Evolutionary conservation across 164 flowering plant species (phyloP).

Genomic region (Macadamia tetraphylla): DNA sequence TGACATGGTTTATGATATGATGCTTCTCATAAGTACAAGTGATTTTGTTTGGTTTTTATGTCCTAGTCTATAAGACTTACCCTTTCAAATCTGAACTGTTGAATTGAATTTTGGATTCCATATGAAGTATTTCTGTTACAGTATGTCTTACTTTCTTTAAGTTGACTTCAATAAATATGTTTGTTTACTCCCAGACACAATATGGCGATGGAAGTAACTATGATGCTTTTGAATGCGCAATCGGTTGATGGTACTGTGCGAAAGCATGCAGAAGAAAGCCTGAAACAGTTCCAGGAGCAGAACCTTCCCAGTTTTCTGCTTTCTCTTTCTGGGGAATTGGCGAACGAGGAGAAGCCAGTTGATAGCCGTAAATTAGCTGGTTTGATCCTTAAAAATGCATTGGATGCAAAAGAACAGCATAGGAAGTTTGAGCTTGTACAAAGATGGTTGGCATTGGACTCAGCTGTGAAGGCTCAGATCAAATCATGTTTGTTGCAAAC

Average conservation of each 20-base stretch:
- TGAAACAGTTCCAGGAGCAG: slow-evolving; percentile 59
- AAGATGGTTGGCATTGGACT: slow-evolving; percentile 50
- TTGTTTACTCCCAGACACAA: slow-evolving; percentile 7
- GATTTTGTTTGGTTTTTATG: too few relatives aligned
- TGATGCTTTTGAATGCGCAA: slow-evolving; percentile 57
- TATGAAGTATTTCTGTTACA: too few relatives aligned
- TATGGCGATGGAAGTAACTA: slow-evolving; percentile 58
- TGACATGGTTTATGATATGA: too few relatives aligned
- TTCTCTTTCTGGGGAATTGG: slow-evolving; percentile 52
- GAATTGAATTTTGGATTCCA: too few relatives aligned
- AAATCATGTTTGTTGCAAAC: slow-evolving; percentile 40
- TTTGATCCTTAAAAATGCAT: slow-evolving; percentile 49
- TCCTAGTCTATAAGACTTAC: too few relatives aligned
- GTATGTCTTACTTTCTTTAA: too few relatives aligned
- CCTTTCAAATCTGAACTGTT: too few relatives aligned
- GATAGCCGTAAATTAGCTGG: slow-evolving; percentile 66
- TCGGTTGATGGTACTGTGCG: slow-evolving; percentile 43
- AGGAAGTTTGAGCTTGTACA: slow-evolving; percentile 53
- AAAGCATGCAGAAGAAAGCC: slow-evolving; percentile 54
- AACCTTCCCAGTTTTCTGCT: slow-evolving; percentile 50
- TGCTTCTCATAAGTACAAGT: too few relatives aligned
- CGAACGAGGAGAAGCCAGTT: slow-evolving; percentile 54
- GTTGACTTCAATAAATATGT: too few relatives aligned
- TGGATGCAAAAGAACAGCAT: slow-evolving; percentile 62
- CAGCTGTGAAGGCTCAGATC: slow-evolving; percentile 35